A percentile compares a stretch with the other conserved stretches of the same genome.
These are phyloP conservation scores for Penicillium sp. DNA, from an alignment of 2,329 filamentous ascomycete genomes.

Conservation along the genomic window DNA sequence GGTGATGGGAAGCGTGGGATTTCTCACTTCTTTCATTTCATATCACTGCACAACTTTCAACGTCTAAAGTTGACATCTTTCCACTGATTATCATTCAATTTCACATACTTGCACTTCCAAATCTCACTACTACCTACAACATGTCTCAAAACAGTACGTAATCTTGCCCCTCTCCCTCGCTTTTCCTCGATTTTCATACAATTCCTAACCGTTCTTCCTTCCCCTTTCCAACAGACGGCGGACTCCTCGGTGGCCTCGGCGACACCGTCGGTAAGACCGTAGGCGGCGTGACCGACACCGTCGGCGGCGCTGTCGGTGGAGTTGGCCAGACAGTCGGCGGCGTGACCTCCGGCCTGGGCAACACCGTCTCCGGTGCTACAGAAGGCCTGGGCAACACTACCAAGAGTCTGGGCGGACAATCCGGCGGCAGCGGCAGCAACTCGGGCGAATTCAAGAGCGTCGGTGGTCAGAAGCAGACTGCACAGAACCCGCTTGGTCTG, in stretches of 20 bases:
- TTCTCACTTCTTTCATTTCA: no score
- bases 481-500: slow-evolving; percentile 18
- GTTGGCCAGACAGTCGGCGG: slow-evolving; percentile 32
- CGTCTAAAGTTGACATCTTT: no score
- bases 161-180: neutral
- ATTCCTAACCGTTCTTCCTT: neutral
- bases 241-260: slow-evolving; percentile 24
- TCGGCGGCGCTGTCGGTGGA: slow-evolving; percentile 23
- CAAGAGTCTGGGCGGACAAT: slow-evolving; percentile 16
- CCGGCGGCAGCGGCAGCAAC: slow-evolving; percentile 12
- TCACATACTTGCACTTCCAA: no score
- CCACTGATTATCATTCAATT: no score
- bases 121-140: no score
- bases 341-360: slow-evolving; percentile 26
- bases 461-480: slow-evolving; percentile 18
- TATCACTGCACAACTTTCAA: no score
- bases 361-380: slow-evolving; percentile 24
- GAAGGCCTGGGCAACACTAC: slow-evolving; percentile 27
- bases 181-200: neutral
- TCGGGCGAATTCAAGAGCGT: slow-evolving; percentile 10
- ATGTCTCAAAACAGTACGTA: neutral
- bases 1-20: no score
- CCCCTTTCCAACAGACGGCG: slow-evolving; percentile 4
- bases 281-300: slow-evolving; percentile 29
- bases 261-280: slow-evolving; percentile 27